phyloP scores from a whole-genome alignment of 495 filamentous ascomycete genomes.

The Tuber melanosporum region DNA sequence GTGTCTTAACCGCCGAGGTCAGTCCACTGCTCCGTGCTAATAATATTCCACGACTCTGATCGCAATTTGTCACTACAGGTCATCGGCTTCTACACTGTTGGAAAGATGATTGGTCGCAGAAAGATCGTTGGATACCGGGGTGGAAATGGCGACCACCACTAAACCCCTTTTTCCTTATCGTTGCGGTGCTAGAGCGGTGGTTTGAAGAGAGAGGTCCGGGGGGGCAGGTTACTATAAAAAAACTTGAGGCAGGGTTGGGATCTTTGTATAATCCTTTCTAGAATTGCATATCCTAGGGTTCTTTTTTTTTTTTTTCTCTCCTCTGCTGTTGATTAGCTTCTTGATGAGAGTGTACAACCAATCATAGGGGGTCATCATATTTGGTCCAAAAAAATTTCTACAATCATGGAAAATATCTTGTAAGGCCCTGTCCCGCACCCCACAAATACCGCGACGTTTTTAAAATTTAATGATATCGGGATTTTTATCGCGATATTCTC shows the following conservation, averaged over 20 bases:
- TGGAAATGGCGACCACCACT: slow-evolving; percentile 57
- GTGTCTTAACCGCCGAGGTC: slow-evolving; percentile 75
- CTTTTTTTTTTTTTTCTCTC: not conserved
- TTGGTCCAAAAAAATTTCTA: not conserved
- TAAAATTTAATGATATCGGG: too few species aligned
- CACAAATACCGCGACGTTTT: not conserved
- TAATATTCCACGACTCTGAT: not conserved
- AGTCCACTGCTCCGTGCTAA: not conserved
- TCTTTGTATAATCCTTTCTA: slow-evolving; percentile 36
- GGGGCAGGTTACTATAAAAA: slow-evolving; percentile 16
- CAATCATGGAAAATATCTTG: not conserved
- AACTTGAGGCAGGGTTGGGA: slow-evolving; percentile 8
- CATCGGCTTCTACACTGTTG: slow-evolving; percentile 93
- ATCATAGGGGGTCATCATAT: slow-evolving; percentile 2
- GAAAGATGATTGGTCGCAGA: slow-evolving; percentile 89
- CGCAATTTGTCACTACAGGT: not conserved
- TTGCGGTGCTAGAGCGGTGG: slow-evolving; percentile 11
- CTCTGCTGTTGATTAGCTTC: not conserved
- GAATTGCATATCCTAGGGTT: slow-evolving; percentile 19
- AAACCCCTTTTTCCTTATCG: slow-evolving; percentile 33
- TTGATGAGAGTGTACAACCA: not conserved
- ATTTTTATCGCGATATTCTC: too few species aligned
- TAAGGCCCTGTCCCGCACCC: not conserved
- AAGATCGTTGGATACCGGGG: slow-evolving; percentile 92
- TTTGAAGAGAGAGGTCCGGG: not conserved